Evolutionary conservation across 495 filamentous ascomycete species (phyloP), one percentile per base, ranked within the genome.

Genomic region (Copromyces sp.): DNA sequence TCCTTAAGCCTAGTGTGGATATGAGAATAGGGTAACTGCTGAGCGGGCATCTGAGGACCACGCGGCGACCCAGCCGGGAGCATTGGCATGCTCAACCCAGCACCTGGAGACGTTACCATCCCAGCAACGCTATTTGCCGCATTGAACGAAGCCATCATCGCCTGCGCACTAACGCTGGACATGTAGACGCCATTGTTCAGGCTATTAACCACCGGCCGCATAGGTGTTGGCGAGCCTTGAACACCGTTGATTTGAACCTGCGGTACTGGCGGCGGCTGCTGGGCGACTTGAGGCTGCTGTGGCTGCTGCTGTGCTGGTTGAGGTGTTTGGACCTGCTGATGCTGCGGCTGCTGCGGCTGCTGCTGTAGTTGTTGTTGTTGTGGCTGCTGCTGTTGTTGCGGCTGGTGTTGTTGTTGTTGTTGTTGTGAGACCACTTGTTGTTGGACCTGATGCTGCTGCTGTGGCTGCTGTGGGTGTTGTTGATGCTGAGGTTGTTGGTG

Each of bases 151-250:
- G 83, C 83, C 81, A 84, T 82, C 73, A 83, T 83, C 9, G 81
- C 80, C 71, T 84, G 83, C 3, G 82, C 81, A 73, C 84, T 65
- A 14, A 65, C 53, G 14, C 53, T 85, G 12, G 75, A 80, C 45
- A 85, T 74, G 68, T 81, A 86, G 24, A 75, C 80, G 39, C 82
- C 82, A 40, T 84, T 82, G 76, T 87, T 90, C 3, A 90, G 79
- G 20, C 83, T 83, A 40, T 84, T 86, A 69, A 87, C 85, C 12
- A 86, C 83, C 74, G 82, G 86, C n/a, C 82, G 78, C 76, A 85
- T 78, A 0, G 80, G 80, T 7, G 80, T 79, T 16, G 83, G 79
- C 9, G 82, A 82, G n/a, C 75, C 78, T 40, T 82, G 82, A 14
- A 79, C 65, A 37, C 80, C 78, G 69, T 78, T 81, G 17, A 75